These are phyloP conservation scores for Clitoria ternatea DNA, from an alignment of 306 rosid genomes.

Conservation along the genomic window DNA sequence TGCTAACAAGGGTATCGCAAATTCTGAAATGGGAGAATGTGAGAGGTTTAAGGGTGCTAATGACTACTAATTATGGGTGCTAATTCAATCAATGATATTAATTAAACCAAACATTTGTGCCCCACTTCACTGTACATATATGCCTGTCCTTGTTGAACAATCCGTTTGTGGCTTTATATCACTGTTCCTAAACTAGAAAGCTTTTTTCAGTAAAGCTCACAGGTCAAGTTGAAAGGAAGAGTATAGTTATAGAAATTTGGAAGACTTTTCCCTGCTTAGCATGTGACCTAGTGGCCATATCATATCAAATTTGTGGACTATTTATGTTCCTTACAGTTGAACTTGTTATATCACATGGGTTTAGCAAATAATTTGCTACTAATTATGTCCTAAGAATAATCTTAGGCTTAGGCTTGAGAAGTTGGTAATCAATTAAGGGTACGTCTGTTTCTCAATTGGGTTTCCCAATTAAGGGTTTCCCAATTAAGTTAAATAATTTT, in stretches of 20 bases:
- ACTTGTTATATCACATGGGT: slow-evolving; percentile 25
- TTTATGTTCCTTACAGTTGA: slow-evolving; percentile 7
- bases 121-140: slow-evolving; percentile 31
- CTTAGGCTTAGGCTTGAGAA: background rate
- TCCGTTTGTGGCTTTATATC: slow-evolving; percentile 15
- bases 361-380: slow-evolving; percentile 12
- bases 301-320: background rate
- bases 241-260: slow-evolving; percentile 7
- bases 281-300: slow-evolving; percentile 26
- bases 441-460: no score
- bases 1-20: background rate
- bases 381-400: slow-evolving; percentile 3
- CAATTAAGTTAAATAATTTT: no score
- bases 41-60: slow-evolving; percentile 10
- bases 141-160: slow-evolving; percentile 28
- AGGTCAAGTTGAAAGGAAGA: slow-evolving; percentile 29
- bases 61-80: slow-evolving; percentile 23
- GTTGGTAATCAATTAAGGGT: background rate
- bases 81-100: slow-evolving; percentile 20
- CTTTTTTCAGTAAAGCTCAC: slow-evolving; percentile 21
- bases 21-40: background rate
- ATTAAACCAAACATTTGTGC: slow-evolving; percentile 24
- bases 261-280: slow-evolving; percentile 14
- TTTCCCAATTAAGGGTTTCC: no score
- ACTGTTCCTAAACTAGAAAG: slow-evolving; percentile 24